Evolutionary conservation across 1,139 yeast species (phyloP), one percentile per base, ranked within the genome.

Genomic region (Geotrichum klebahnii): DNA sequence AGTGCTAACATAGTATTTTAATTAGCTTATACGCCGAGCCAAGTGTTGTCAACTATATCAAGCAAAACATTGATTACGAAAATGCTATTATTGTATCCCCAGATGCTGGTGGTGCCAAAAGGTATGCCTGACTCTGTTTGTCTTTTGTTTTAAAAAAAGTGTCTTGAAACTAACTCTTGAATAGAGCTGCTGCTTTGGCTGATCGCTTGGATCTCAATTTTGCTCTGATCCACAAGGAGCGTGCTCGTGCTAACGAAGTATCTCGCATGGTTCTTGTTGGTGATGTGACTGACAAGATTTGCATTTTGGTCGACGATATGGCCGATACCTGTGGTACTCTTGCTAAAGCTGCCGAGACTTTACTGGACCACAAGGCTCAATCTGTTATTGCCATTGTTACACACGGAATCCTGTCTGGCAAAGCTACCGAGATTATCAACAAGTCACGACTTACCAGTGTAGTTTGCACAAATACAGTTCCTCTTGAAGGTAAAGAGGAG

Each of bases 241-340:
- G 98, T 64, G 94, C 92, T 39, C 78, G 90, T 57, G 97, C 97
- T 42, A 92, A 92, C 67, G 97, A 89, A 67, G 96, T 90, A 28
- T 81, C 90, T 38, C 78, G 88, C 63, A 90, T 90, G 98, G 97
- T 92, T 24, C 78, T 92, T 50, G 98, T 92, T 48, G 98, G 98
- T 58, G 97, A 92, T 67, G 98, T 92, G 35, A 73, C 83, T 9
- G 84, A 82, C 59, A 89, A 89, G 70, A 80, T 85, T 47, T 90
- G 97, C 70, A 77, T 92, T 53, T 80, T 92, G 59, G 95, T 92
- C 40, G 98, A 92, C 70, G 98, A 92, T 67, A 90, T 92, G 95
- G 98, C 97, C 44, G 98, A 92, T 67, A 92, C 98, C 20, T 92
- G 97, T 72, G 97, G 97, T 53, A 92, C 98, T 3, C 74, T 92